Percentiles rank a stretch among this genome's conserved stretches.
phyloP scores from a whole-genome alignment of 1,284 basidiomycete species.

The Ustilago curta region DNA sequence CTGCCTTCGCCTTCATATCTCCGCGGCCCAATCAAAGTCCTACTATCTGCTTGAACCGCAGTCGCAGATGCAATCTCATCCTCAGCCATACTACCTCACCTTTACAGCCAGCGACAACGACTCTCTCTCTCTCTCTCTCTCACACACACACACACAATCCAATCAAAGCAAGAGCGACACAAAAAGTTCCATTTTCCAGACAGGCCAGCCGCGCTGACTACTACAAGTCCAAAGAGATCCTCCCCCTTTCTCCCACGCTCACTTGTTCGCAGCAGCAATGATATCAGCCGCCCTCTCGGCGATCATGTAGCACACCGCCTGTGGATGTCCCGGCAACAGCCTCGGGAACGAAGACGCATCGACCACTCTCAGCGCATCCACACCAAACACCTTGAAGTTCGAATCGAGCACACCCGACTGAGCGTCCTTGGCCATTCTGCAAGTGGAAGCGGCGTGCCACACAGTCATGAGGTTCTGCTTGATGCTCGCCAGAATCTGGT shows the following conservation, averaged over 20 bases:
- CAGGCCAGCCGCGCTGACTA: not conserved
- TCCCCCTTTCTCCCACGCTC: not conserved
- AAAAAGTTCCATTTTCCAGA: too few relatives aligned
- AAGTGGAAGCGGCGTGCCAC: conserved; percentile 70
- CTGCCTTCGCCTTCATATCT: too few relatives aligned
- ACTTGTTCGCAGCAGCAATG: conserved; percentile 30
- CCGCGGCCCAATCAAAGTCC: too few relatives aligned
- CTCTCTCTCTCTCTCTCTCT: too few relatives aligned
- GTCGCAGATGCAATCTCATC: too few relatives aligned
- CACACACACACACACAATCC: not conserved
- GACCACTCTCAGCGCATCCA: conserved; percentile 71
- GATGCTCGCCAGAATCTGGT: conserved; percentile 70
- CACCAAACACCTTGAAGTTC: conserved; percentile 72
- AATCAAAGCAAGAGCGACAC: not conserved
- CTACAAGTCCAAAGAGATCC: not conserved
- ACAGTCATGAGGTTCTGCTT: conserved; percentile 70
- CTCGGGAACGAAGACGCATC: conserved; percentile 73
- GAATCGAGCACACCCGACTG: conserved; percentile 72
- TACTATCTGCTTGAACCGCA: too few relatives aligned
- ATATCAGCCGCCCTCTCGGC: conserved; percentile 48
- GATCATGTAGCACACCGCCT: conserved; percentile 57
- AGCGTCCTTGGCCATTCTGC: conserved; percentile 68
- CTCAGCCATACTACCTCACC: too few relatives aligned
- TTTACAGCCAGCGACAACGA: not conserved
- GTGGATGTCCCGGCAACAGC: conserved; percentile 54